A percentile compares a stretch with the other conserved stretches of the same genome.
phyloP scores from a whole-genome alignment of 2,329 filamentous ascomycete genomes.

The Triangularia verruculosa region DNA sequence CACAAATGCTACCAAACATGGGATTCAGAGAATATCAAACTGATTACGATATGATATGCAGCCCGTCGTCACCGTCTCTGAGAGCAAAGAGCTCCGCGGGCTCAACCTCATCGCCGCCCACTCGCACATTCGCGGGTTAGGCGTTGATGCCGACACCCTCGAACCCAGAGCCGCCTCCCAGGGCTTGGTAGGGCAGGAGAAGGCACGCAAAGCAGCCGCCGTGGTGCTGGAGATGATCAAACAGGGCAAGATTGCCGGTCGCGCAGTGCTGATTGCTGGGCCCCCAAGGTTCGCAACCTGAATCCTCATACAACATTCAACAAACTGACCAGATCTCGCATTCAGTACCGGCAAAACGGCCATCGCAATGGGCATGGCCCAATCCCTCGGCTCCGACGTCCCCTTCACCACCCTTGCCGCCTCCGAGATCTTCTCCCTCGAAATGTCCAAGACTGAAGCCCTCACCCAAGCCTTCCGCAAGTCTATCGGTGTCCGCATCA shows the following conservation, averaged over 20 bases:
- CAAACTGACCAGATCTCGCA: slow-evolving; percentile 19
- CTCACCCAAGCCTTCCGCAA: slow-evolving; percentile 98
- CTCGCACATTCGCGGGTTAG: slow-evolving; percentile 94
- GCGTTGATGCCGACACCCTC: slow-evolving; percentile 86
- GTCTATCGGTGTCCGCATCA: slow-evolving; percentile 96
- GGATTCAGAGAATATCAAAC: background rate
- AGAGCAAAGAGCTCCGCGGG: slow-evolving; percentile 92
- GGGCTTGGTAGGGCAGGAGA: slow-evolving; percentile 92
- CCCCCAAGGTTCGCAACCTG: slow-evolving; percentile 66
- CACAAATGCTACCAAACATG: background rate
- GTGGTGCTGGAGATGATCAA: slow-evolving; percentile 99
- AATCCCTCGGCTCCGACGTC: slow-evolving; percentile 89
- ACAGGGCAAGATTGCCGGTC: slow-evolving; percentile 95
- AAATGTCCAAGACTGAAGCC: slow-evolving; percentile 99
- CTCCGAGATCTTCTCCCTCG: slow-evolving; percentile 96
- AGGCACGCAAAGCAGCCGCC: slow-evolving; percentile 92
- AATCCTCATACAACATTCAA: background rate
- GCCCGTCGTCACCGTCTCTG: slow-evolving; percentile 76
- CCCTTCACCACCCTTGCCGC: slow-evolving; percentile 95
- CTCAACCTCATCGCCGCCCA: slow-evolving; percentile 97
- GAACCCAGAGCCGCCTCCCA: slow-evolving; percentile 84
- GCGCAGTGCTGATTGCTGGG: slow-evolving; percentile 90
- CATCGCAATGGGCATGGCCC: slow-evolving; percentile 98
- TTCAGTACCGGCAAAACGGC: slow-evolving; percentile 92
- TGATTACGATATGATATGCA: slow-evolving; percentile 31